Conservation (phyloP, 495 filamentous ascomycete species). For the Lasiosphaeria miniovina region DNA sequence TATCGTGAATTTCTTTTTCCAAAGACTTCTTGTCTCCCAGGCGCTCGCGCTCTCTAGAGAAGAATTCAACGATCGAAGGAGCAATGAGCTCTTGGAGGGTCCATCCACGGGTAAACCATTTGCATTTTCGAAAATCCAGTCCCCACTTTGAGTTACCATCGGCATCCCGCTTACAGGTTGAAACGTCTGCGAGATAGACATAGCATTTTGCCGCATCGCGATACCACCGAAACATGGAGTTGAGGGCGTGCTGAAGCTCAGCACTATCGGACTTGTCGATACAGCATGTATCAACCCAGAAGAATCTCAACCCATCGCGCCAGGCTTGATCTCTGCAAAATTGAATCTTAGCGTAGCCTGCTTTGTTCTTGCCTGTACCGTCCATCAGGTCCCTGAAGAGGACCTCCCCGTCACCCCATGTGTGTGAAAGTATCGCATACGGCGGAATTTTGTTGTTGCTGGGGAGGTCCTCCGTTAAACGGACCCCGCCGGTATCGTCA, state of each 20-base stretch:
- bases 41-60: neutral
- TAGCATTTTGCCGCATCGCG: neutral
- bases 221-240: conserved; percentile 5
- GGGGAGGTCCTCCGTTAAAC: conserved; percentile 5
- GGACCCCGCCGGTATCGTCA: conserved; percentile 3
- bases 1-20: conserved; percentile 8
- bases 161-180: neutral
- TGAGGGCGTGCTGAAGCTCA: conserved; percentile 1
- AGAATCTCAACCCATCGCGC: conserved; percentile 3
- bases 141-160: neutral
- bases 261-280: conserved; percentile 2
- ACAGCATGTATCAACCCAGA: conserved; percentile 8
- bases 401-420: conserved; percentile 5
- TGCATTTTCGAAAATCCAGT: neutral
- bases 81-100: conserved; percentile 7
- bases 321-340: conserved; percentile 7
- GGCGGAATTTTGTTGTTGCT: conserved; percentile 6
- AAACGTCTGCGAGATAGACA: neutral
- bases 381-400: conserved; percentile 2
- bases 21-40: conserved; percentile 8
- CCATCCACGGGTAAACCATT: conserved; percentile 8
- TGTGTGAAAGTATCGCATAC: conserved; percentile 7
- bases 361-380: conserved; percentile 4
- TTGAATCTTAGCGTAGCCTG: conserved; percentile 2
- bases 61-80: conserved; percentile 6